Evolutionary conservation across 202 grass and related monocot species (phyloP).

Genomic region (Sporobolus alterniflorus): DNA sequence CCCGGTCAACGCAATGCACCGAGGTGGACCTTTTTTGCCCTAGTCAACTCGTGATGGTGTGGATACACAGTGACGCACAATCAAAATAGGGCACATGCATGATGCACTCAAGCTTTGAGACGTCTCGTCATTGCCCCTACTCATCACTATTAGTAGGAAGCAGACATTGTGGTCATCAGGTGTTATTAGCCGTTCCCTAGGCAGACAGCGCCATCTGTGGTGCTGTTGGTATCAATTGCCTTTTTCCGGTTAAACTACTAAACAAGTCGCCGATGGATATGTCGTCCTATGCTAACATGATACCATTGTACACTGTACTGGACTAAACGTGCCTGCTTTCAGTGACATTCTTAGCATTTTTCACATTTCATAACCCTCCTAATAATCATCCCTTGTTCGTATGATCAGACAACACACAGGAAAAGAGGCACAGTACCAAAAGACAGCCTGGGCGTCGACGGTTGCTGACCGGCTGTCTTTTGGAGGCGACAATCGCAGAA

Average conservation of each 20-base stretch:
- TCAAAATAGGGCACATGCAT: not conserved
- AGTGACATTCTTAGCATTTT: not conserved
- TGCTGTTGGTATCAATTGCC: not conserved
- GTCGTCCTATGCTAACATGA: not conserved
- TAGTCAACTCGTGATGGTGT: slow-evolving; percentile 11
- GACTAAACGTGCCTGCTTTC: not conserved
- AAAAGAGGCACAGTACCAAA: not conserved
- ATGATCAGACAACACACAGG: not conserved
- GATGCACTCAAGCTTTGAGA: slow-evolving; percentile 17
- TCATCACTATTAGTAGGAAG: not conserved
- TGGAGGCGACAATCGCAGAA: slow-evolving; percentile 15
- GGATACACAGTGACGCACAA: not conserved
- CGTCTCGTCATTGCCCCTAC: slow-evolving; percentile 47
- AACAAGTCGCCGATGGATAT: not conserved
- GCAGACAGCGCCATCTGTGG: slow-evolving; percentile 14
- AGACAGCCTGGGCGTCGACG: not conserved
- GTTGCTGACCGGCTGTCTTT: not conserved
- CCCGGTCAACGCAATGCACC: not conserved
- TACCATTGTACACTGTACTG: not conserved
- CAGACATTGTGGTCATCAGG: slow-evolving; percentile 5
- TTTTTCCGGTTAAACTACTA: not conserved
- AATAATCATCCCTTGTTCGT: not conserved
- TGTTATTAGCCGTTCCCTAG: slow-evolving; percentile 22
- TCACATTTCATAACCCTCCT: not conserved
- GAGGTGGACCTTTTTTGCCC: slow-evolving; percentile 7